Evolutionary conservation across 1,284 basidiomycete genomes (phyloP), one percentile per base, ranked within the genome.

Genomic region (Kwoniella shivajii): DNA sequence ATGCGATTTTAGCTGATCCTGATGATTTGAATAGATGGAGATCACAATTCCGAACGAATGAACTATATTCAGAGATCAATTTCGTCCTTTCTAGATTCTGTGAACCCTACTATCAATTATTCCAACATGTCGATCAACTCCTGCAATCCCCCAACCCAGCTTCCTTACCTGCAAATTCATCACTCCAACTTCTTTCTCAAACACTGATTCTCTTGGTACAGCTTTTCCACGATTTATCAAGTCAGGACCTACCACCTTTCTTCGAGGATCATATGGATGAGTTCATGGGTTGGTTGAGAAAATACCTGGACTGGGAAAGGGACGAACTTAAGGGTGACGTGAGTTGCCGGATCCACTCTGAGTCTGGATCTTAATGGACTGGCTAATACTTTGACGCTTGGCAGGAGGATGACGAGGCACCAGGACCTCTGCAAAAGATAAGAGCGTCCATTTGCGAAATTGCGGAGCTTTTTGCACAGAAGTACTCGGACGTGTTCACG

Each of bases 381-480:
- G 22, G 52, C 57, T 59, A 50, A 55, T 37, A 22, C n/a, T 30
- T 11, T 9, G 14, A n/a, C 20, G 6, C 26, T 11, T 4, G 36
- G 9, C 50, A 93, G 87, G 84, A 88, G 38, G 93, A 97, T 53
- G 92, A 96, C 58, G 81, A 85, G 3, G 85, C 84, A 0, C 88
- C 92, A 0, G 92, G 90, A 2, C 81, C 92, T 10, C 82, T 92
- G 16, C 88, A 93, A 43, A 86, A 89, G 77, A 86, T 97, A 65
- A 90, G 95, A 74, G 90, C 92, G 1, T 84, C 85, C 26, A 89
- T 98, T 53, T 87, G 97, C 54, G 94, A 98, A 78, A 90, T 96
- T 54, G 86, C 87, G 34, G 93, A 96, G 85, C 82, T 98, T 34
- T 98, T 90, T 75, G 86, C 92, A 49, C 89, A 94, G 79, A 83